A percentile compares a stretch with the other conserved stretches of the same genome.
Conservation (phyloP, 2,329 filamentous ascomycete genomes). For the Dactylellina drechsleri region DNA sequence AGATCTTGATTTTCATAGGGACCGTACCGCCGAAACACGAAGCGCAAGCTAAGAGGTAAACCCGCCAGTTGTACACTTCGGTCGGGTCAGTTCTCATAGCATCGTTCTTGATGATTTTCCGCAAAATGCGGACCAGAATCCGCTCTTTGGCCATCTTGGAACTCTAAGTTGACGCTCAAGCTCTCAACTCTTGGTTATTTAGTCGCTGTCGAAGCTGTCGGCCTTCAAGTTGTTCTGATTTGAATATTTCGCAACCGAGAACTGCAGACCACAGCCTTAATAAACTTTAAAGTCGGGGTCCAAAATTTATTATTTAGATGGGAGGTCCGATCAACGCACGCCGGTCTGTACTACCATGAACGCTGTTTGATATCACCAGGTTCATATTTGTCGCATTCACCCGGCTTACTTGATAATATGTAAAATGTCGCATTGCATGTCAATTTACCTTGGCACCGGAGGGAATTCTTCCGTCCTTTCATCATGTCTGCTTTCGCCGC, state of each 20-base stretch:
- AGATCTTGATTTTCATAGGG: constrained; percentile 52
- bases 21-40: constrained; percentile 58
- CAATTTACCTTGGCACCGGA: constrained; percentile 3
- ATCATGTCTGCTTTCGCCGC: not conserved
- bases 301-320: too few species aligned
- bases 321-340: too few species aligned
- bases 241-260: not conserved
- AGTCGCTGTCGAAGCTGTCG: too few species aligned
- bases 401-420: not conserved
- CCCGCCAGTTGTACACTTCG: constrained; percentile 76
- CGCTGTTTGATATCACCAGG: too few species aligned
- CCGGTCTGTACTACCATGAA: too few species aligned
- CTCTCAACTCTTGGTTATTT: too few species aligned
- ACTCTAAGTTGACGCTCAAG: not conserved
- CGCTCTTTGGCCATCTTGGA: constrained; percentile 36
- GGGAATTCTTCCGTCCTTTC: not conserved
- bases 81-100: constrained; percentile 75
- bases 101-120: constrained; percentile 68
- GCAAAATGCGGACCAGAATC: constrained; percentile 59
- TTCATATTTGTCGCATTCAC: not conserved
- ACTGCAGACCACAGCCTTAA: not conserved
- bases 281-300: not conserved
- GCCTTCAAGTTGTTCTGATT: too few species aligned
- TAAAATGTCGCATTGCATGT: not conserved
- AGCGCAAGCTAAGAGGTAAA: constrained; percentile 72